Evolutionary conservation across 1,139 yeast species (phyloP).

Genomic region (Arxiozyma bovina): DNA sequence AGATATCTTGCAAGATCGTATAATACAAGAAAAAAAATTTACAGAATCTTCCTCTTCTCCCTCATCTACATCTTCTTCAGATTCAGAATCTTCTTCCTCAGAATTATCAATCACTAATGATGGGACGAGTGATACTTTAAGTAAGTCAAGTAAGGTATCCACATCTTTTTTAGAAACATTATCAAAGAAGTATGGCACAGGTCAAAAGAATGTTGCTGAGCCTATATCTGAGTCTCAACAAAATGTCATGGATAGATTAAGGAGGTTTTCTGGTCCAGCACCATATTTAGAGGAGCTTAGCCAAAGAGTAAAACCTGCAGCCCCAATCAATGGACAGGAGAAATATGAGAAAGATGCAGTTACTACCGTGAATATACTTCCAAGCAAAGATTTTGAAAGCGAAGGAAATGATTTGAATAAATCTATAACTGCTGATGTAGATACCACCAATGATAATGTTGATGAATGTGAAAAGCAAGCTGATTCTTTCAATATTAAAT

Average conservation of each 20-base stretch:
- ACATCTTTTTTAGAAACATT: conserved; percentile 28
- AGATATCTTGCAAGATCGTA: conserved; percentile 7
- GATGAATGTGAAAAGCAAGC: background rate
- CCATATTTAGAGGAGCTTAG: conserved; percentile 50
- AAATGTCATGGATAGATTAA: conserved; percentile 27
- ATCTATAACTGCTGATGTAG: background rate
- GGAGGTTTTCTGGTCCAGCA: conserved; percentile 17
- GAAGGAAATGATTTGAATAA: background rate
- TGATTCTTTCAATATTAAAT: background rate
- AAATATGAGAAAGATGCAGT: background rate
- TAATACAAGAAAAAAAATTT: conserved; percentile 2
- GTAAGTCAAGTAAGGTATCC: conserved; percentile 9
- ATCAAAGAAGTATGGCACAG: conserved; percentile 30
- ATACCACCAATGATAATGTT: background rate
- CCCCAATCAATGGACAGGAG: conserved; percentile 5
- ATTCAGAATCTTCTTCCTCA: conserved; percentile 2
- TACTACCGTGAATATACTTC: background rate
- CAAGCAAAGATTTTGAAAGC: background rate
- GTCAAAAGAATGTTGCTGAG: conserved; percentile 13
- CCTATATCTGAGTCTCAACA: conserved; percentile 14
- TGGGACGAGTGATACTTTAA: background rate
- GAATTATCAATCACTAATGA: conserved; percentile 7
- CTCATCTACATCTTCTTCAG: conserved; percentile 9
- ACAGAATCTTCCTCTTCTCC: conserved; percentile 9
- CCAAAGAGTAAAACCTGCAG: conserved; percentile 36